Evolutionary conservation across 2,329 filamentous ascomycete species (phyloP).

Genomic region (Chaetothyriales sp.): DNA sequence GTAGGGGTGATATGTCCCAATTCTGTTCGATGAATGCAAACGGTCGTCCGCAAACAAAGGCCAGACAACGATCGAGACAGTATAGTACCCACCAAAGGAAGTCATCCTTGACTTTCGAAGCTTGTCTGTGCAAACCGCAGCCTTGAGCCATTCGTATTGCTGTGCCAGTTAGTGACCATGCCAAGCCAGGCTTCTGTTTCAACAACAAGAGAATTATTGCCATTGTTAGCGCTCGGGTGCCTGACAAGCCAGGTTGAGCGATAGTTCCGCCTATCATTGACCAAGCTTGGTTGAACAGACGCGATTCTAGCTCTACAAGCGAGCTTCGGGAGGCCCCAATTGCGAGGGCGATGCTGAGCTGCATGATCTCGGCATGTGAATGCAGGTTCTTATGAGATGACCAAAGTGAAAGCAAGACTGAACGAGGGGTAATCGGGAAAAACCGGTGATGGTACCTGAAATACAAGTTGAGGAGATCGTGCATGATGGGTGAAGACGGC

Average conservation of each 20-base stretch:
- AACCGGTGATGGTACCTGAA: not conserved
- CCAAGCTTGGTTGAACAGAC: not conserved
- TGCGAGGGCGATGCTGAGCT: not conserved
- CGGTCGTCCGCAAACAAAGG: not conserved
- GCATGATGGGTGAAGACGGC: not conserved
- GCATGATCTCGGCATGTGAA: not conserved
- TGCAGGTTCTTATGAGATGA: not conserved
- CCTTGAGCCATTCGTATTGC: not conserved
- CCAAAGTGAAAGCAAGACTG: conserved; percentile 1
- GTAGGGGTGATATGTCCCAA: not conserved
- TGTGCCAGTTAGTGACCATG: not conserved
- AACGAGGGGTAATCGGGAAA: not conserved
- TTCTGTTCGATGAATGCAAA: not conserved
- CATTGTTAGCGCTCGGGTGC: not conserved
- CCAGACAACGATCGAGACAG: conserved; percentile 1
- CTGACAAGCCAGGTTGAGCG: not conserved
- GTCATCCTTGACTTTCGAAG: not conserved
- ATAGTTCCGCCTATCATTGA: not conserved
- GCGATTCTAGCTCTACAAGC: not conserved
- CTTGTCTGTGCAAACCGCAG: not conserved
- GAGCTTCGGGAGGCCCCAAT: not conserved
- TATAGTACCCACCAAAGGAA: not conserved
- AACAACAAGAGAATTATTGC: not conserved
- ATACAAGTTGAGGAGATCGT: not conserved
- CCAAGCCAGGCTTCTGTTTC: not conserved